Evolutionary conservation across 192 early-diverging fungal genomes (phyloP).

Genomic region (Entomortierella parvispora): DNA sequence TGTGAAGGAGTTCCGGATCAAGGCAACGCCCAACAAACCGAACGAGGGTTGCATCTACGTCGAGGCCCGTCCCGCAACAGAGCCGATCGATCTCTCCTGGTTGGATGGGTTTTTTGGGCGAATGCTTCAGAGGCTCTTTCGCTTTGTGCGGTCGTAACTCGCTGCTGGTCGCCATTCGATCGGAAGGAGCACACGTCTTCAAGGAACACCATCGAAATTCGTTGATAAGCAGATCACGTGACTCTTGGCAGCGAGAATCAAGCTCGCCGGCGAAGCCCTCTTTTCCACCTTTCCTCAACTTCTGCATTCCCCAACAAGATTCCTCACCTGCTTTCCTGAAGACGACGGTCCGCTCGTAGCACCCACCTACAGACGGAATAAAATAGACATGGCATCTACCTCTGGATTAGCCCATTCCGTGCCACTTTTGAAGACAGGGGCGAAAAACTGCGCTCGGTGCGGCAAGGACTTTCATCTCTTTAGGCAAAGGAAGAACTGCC

Average conservation of each 20-base stretch:
- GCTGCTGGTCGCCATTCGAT: too few species aligned
- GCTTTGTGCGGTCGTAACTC: not conserved
- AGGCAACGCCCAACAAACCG: conserved; percentile 59
- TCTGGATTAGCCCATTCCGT: conserved; percentile 41
- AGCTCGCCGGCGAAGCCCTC: not conserved
- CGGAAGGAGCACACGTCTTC: too few species aligned
- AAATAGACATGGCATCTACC: conserved; percentile 7
- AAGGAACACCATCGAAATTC: too few species aligned
- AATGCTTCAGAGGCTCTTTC: conserved; percentile 4
- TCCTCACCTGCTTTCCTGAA: not conserved
- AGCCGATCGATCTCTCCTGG: conserved; percentile 58
- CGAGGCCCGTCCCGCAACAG: conserved; percentile 54
- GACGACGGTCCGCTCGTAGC: too few species aligned
- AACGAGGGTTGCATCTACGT: conserved; percentile 71
- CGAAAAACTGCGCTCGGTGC: conserved; percentile 45
- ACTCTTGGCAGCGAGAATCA: too few species aligned
- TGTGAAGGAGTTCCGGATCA: conserved; percentile 61
- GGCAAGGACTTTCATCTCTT: conserved; percentile 55
- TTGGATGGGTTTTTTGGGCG: conserved; percentile 48
- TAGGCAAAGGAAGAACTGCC: conserved; percentile 44
- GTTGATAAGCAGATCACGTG: too few species aligned
- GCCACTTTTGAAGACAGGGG: conserved; percentile 28
- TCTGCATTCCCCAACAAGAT: not conserved
- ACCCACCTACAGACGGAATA: not conserved
- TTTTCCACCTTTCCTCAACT: not conserved